Evolutionary conservation across 768 basidiomycete genomes (phyloP), one percentile per base, ranked within the genome.

Genomic region (Psilocybe cubensis): DNA sequence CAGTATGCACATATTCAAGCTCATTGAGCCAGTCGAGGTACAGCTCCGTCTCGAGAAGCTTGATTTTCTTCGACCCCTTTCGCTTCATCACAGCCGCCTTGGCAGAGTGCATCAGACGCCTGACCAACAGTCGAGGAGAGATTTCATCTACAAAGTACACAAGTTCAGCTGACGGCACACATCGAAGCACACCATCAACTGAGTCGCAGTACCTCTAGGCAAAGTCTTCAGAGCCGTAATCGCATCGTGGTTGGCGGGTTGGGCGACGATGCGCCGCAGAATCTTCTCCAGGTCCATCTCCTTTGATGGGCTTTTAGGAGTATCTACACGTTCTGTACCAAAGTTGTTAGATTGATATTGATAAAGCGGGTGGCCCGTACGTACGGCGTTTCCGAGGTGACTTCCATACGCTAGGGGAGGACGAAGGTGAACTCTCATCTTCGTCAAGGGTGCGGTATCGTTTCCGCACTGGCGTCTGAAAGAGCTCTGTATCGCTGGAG

Each of bases 21-120:
- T 74, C 76, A 38, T 73, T 63, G 33, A 80, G 58, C 79, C 79
- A 81, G 45, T 70, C 67, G 38, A 74, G 61, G 63, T 79, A 81
- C 25, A 81, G 61, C 57, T 81, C 79, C 0, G 75, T 76, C 58
- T 79, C 75, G 10, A 80, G 64, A 24, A 72, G 68, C 62, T 70
- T 74, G 18, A 58, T 61, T 25, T 65, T 67, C 4, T 66, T 63
- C 45, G 60, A 54, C 18, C 66, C 66, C 24, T 68, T 68, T 25
- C 70, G 65, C 12, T 62, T 61, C 60, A 74, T 70, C 4, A 77
- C 77, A 1, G 61, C 49, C 14, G 45, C 50, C 57, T 76, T 74
- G 11, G 73, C 69, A 11, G 65, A 64, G 31, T 73, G 65, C 14
- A 79, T 65, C 12, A 81, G 56, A 11, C 64, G 54, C 40, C 74